Conservation (phyloP, 2,329 filamentous ascomycete species). For the Sporothrix sp. region DNA sequence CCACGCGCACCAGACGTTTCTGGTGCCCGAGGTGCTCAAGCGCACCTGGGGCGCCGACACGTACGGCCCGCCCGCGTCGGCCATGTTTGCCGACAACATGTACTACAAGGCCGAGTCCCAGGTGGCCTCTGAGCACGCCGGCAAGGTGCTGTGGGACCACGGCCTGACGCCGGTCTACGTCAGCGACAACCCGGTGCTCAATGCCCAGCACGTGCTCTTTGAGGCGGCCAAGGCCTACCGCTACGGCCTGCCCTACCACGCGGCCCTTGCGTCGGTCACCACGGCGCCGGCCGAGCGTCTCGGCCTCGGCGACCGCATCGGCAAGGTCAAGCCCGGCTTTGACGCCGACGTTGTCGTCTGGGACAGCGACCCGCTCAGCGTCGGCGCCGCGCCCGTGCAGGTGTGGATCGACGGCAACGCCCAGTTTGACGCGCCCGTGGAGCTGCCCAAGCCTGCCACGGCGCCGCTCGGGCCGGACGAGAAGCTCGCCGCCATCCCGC, state of each 20-base stretch:
- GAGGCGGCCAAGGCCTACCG: constrained; percentile 52
- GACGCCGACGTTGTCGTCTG: constrained; percentile 54
- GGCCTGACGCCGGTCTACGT: constrained; percentile 58
- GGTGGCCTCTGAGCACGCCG: constrained; percentile 54
- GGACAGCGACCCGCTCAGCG: constrained; percentile 52
- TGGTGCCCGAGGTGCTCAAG: constrained; percentile 55
- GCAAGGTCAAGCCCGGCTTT: constrained; percentile 51
- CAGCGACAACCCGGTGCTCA: constrained; percentile 61
- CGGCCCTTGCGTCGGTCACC: constrained; percentile 48
- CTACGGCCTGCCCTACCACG: constrained; percentile 52
- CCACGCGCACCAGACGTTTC: constrained; percentile 57
- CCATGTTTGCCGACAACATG: constrained; percentile 56
- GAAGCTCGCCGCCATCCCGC: constrained; percentile 31
- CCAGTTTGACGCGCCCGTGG: constrained; percentile 46
- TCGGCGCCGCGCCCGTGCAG: constrained; percentile 49
- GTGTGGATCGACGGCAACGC: constrained; percentile 54
- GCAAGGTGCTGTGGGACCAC: constrained; percentile 55
- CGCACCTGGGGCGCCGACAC: constrained; percentile 38
- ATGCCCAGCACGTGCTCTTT: constrained; percentile 59
- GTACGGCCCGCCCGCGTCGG: constrained; percentile 18
- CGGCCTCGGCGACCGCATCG: constrained; percentile 46
- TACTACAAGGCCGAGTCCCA: constrained; percentile 62
- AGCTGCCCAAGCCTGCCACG: constrained; percentile 40
- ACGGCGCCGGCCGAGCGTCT: constrained; percentile 49
- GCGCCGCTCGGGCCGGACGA: constrained; percentile 31